Evolutionary conservation across 257 asterid genomes (phyloP).

Genomic region (Solanum lycopersicoides): DNA sequence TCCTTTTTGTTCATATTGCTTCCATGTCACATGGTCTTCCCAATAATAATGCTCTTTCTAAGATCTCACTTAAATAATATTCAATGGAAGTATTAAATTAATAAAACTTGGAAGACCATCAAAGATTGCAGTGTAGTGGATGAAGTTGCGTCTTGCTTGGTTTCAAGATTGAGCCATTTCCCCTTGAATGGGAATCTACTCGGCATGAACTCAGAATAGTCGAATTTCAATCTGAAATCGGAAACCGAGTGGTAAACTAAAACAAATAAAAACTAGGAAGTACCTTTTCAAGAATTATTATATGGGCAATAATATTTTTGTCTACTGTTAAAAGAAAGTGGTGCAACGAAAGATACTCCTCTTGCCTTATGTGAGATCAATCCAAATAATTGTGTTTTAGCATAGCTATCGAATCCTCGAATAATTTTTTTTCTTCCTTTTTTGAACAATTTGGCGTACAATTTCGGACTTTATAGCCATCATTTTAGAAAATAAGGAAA

Average conservation of each 20-base stretch:
- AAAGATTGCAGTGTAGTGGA: neutral
- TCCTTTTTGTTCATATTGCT: neutral
- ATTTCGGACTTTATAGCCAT: neutral
- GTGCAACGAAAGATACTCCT: too few relatives aligned
- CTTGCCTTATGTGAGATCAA: neutral
- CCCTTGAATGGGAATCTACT: neutral
- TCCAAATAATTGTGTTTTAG: too few relatives aligned
- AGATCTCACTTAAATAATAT: neutral
- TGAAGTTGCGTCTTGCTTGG: too few relatives aligned
- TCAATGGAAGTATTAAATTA: neutral
- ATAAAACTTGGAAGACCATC: neutral
- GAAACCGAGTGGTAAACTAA: neutral
- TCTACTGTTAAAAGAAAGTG: accelerated
- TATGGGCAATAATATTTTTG: neutral
- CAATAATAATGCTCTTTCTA: neutral
- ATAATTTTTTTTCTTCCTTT: too few relatives aligned
- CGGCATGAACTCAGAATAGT: too few relatives aligned
- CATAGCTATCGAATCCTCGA: accelerated
- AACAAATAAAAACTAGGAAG: neutral
- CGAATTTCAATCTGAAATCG: neutral
- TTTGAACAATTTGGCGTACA: neutral
- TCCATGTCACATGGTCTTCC: neutral
- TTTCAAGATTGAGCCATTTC: too few relatives aligned
- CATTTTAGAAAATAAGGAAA: neutral
- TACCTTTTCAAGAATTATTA: neutral